phyloP scores from a whole-genome alignment of 1,284 basidiomycete genomes.

The Flammula alnicola region DNA sequence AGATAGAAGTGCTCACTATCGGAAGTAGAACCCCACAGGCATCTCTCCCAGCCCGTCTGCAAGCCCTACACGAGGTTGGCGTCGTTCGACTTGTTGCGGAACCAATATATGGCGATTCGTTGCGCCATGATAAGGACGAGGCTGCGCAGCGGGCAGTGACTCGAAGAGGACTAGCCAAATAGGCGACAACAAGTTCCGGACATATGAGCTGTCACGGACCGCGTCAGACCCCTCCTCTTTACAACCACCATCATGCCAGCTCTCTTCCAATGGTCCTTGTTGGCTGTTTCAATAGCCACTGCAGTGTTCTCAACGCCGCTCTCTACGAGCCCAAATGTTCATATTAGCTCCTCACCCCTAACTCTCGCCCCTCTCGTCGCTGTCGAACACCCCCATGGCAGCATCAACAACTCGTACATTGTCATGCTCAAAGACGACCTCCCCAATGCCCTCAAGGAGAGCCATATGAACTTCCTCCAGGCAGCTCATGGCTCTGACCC shows the following conservation, averaged over 20 bases:
- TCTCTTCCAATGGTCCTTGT: constrained; percentile 41
- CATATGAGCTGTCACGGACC: constrained; percentile 17
- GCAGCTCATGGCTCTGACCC: constrained; percentile 59
- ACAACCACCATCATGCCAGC: constrained; percentile 44
- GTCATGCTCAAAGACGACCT: constrained; percentile 83
- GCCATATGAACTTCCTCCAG: constrained; percentile 77
- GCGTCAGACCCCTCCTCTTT: constrained; percentile 22
- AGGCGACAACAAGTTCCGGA: constrained; percentile 12
- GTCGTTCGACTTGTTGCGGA: too few relatives aligned
- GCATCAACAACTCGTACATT: constrained; percentile 89
- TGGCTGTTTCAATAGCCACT: constrained; percentile 38
- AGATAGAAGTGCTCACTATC: too few relatives aligned
- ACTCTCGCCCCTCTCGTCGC: constrained; percentile 60
- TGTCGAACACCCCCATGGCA: constrained; percentile 65
- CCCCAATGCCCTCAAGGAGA: constrained; percentile 58
- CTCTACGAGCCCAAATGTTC: constrained; percentile 58
- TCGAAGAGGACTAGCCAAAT: too few relatives aligned
- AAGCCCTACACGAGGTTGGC: too few relatives aligned
- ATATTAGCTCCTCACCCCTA: constrained; percentile 48
- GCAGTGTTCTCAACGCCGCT: constrained; percentile 55
- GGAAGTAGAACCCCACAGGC: too few relatives aligned
- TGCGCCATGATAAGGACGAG: too few relatives aligned
- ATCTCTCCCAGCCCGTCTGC: too few relatives aligned
- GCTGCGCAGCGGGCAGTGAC: too few relatives aligned
- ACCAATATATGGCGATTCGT: too few relatives aligned